phyloP scores from a whole-genome alignment of 257 asterid genomes.

The Solanum pinnatisectum region DNA sequence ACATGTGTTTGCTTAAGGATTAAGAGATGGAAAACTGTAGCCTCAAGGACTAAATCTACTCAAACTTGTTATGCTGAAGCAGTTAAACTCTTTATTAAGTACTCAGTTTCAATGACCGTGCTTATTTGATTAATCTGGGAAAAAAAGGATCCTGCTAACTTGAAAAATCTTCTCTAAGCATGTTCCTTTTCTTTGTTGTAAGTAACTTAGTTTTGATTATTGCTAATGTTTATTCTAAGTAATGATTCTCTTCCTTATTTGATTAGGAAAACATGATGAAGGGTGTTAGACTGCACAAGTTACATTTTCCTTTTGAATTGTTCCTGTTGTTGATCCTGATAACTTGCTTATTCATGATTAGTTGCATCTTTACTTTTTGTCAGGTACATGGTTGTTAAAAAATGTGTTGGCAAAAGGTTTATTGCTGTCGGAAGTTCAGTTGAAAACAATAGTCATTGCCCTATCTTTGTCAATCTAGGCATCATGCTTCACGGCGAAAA shows the following conservation, averaged over 20 bases:
- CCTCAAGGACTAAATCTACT: not conserved
- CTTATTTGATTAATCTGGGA: not conserved
- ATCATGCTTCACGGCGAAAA: constrained; percentile 67
- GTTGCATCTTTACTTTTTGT: constrained; percentile 1
- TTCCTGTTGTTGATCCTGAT: not conserved
- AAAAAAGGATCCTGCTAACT: not conserved
- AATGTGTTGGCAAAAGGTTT: constrained; percentile 18
- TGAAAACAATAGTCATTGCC: constrained; percentile 16
- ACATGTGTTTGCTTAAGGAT: not conserved
- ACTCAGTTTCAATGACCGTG: not conserved
- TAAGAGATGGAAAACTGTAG: not conserved
- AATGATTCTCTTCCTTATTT: not conserved
- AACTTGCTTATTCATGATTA: not conserved
- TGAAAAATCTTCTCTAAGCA: not conserved
- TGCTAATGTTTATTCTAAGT: not conserved
- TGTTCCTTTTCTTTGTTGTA: not conserved
- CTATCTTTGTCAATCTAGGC: constrained; percentile 50
- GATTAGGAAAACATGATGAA: not conserved
- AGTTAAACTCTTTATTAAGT: not conserved
- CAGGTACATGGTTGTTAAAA: constrained; percentile 58
- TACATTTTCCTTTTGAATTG: not conserved
- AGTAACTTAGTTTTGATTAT: not conserved
- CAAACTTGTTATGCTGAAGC: not conserved
- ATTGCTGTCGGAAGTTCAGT: constrained; percentile 27
- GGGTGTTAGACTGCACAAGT: not conserved